Evolutionary conservation across 2,329 filamentous ascomycete species (phyloP).

Genomic region (Coniochaeta sp.): DNA sequence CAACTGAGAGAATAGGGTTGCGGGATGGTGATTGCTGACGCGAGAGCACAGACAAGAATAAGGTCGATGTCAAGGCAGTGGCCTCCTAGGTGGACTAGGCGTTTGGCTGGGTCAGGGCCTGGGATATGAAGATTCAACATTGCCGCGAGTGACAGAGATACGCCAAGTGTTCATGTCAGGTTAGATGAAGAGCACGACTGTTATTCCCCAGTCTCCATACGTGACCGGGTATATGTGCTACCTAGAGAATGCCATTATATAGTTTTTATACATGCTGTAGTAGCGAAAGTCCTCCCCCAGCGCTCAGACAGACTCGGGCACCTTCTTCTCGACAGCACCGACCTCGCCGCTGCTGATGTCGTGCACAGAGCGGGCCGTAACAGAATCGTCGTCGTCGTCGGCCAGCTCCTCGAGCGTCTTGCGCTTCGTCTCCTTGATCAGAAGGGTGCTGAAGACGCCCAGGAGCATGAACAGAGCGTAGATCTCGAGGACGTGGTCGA

Average conservation of each 20-base stretch:
- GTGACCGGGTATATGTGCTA: neutral
- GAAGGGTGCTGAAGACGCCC: slow-evolving; percentile 59
- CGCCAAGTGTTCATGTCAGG: neutral
- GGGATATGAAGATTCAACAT: neutral
- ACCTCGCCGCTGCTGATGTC: neutral
- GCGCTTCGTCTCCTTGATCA: slow-evolving; percentile 69
- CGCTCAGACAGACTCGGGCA: neutral
- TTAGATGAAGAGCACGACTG: neutral
- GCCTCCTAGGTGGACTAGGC: neutral
- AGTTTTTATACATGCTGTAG: neutral
- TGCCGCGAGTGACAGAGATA: neutral
- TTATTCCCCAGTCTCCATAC: neutral
- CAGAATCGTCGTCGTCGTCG: slow-evolving; percentile 14
- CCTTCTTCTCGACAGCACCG: neutral
- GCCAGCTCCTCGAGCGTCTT: slow-evolving; percentile 62
- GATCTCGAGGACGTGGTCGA: slow-evolving; percentile 72
- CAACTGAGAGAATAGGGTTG: too few species aligned
- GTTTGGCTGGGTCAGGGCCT: neutral
- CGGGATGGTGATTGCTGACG: too few species aligned
- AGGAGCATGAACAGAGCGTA: slow-evolving; percentile 70
- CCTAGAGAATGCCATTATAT: neutral
- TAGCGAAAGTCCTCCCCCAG: neutral
- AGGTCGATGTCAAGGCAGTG: slow-evolving; percentile 6
- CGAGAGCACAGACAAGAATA: slow-evolving; percentile 7
- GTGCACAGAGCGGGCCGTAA: neutral